Percentiles rank a stretch among this genome's conserved stretches.
phyloP scores from a whole-genome alignment of 176 grass and related monocot species.

The Tillandsia leiboldiana region DNA sequence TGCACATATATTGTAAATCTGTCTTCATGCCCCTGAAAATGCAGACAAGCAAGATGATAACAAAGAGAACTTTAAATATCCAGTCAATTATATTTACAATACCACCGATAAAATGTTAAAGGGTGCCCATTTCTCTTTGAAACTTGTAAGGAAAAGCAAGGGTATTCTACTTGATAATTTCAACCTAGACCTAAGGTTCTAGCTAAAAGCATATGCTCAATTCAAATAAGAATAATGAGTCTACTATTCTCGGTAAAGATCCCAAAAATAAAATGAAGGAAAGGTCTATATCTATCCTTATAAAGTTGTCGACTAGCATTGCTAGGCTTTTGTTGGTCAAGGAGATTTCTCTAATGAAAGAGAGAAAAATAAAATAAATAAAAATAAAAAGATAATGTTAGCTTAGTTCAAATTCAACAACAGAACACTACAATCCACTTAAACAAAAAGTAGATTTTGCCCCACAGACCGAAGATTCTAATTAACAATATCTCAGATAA shows the following conservation, averaged over 20 bases:
- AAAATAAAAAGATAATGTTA: no score
- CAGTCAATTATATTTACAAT: neutral
- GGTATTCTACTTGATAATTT: neutral
- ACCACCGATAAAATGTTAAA: neutral
- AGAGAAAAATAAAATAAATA: no score
- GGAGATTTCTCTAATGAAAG: no score
- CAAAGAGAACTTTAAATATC: neutral
- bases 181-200: neutral
- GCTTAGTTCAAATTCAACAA: no score
- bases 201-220: neutral
- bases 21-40: slow-evolving; percentile 81
- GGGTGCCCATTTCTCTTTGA: neutral
- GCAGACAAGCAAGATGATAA: slow-evolving; percentile 6
- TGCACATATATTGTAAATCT: slow-evolving; percentile 90
- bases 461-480: no score
- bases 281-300: no score
- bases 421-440: no score
- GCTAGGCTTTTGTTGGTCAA: no score
- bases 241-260: neutral
- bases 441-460: no score
- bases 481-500: no score
- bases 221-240: neutral
- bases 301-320: no score
- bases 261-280: no score
- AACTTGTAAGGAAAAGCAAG: neutral